Conservation (phyloP, 305 asterid genomes). For the Lippia alba region DNA sequence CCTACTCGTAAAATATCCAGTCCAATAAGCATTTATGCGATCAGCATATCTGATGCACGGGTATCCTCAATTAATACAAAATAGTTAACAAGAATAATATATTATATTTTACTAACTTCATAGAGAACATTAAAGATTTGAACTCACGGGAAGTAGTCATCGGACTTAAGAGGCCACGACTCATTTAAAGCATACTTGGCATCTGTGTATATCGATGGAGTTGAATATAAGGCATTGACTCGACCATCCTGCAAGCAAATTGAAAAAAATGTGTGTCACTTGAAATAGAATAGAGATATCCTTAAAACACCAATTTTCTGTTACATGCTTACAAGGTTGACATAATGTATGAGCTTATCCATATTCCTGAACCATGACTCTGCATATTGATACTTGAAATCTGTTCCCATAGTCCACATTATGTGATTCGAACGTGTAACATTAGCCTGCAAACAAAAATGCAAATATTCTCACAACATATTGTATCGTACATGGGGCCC, state of each 20-base stretch:
- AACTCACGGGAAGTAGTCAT: slow-evolving; percentile 94
- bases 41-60: slow-evolving; percentile 82
- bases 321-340: slow-evolving; percentile 69
- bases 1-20: slow-evolving; percentile 95
- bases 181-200: slow-evolving; percentile 77
- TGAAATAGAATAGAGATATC: slow-evolving; percentile 3
- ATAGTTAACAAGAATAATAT: slow-evolving; percentile 10
- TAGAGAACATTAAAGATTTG: slow-evolving; percentile 9
- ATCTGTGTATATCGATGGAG: slow-evolving; percentile 92
- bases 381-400: slow-evolving; percentile 93
- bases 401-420: slow-evolving; percentile 99
- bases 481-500: not conserved
- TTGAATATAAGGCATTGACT: slow-evolving; percentile 91
- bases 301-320: not conserved
- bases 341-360: slow-evolving; percentile 99
- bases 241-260: slow-evolving; percentile 88
- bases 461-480: too few species aligned
- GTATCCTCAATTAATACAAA: slow-evolving; percentile 31
- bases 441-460: slow-evolving; percentile 66
- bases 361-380: slow-evolving; percentile 83
- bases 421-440: slow-evolving; percentile 92
- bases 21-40: slow-evolving; percentile 89
- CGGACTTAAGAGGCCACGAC: slow-evolving; percentile 95
- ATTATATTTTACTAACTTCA: not conserved
- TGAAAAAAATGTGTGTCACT: slow-evolving; percentile 2